phyloP scores from a whole-genome alignment of 306 rosid genomes.

The Mimosa bimucronata region DNA sequence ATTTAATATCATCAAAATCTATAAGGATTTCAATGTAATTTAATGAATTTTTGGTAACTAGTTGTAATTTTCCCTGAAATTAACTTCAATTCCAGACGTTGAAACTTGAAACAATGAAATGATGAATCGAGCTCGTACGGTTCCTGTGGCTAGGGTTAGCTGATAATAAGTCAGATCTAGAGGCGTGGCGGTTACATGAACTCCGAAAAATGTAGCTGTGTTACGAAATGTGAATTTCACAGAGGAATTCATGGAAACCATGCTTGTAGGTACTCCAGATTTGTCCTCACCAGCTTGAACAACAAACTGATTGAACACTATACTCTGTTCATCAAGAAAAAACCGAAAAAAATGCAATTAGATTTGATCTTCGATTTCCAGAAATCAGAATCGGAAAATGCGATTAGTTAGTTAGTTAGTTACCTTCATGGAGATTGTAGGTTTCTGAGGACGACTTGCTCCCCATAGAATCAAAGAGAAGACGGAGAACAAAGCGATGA shows the following conservation, averaged over 20 bases:
- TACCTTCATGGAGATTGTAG: conserved; percentile 70
- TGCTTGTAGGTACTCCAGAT: conserved; percentile 83
- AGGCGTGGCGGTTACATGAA: conserved; percentile 76
- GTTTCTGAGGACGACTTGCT: conserved; percentile 83
- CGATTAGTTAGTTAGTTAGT: not conserved
- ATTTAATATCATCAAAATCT: no score
- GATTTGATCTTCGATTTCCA: not conserved
- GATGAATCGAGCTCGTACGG: conserved; percentile 42
- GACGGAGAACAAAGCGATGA: conserved; percentile 53
- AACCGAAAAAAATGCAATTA: not conserved
- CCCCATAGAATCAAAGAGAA: conserved; percentile 89
- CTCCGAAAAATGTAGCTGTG: conserved; percentile 84
- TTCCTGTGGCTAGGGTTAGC: conserved; percentile 76
- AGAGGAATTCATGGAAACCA: conserved; percentile 83
- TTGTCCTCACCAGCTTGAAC: conserved; percentile 88
- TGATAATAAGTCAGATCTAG: conserved; percentile 69
- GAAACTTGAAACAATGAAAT: not conserved
- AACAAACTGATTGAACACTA: conserved; percentile 69
- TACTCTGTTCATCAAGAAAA: conserved; percentile 53
- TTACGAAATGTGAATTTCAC: conserved; percentile 73
- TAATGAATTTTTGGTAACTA: no score
- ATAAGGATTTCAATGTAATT: no score
- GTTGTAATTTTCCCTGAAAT: no score
- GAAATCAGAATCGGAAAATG: not conserved
- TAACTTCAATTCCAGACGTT: not conserved